Evolutionary conservation across 140 eudicot species (phyloP).

Genomic region (Stevia rebaudiana): DNA sequence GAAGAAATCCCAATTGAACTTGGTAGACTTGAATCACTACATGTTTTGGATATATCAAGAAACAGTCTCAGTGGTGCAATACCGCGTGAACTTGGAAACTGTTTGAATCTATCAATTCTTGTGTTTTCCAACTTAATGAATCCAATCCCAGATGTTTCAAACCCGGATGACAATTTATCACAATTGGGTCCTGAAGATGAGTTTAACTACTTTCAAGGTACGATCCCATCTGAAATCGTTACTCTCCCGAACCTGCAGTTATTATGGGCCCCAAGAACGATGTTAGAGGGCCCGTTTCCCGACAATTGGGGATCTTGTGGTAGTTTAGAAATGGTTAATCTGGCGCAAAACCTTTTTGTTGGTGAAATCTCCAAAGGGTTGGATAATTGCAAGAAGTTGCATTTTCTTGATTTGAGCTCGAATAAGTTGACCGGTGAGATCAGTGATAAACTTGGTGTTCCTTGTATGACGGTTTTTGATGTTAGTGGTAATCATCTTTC

Average conservation of each 20-base stretch:
- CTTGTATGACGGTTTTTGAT: conserved; percentile 79
- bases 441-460: conserved; percentile 44
- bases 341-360: conserved; percentile 47
- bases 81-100: conserved; percentile 62
- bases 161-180: conserved; percentile 18
- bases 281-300: conserved; percentile 57
- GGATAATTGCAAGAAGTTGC: conserved; percentile 45
- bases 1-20: conserved; percentile 60
- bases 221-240: conserved; percentile 42
- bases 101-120: conserved; percentile 49
- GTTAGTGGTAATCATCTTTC: conserved; percentile 58
- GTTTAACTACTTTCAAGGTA: conserved; percentile 56
- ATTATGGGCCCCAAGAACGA: conserved; percentile 79
- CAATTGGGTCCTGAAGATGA: conserved; percentile 36
- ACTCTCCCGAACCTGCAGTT: conserved; percentile 55
- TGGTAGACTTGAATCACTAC: conserved; percentile 43
- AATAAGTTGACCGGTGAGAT: conserved; percentile 63
- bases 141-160: conserved; percentile 40
- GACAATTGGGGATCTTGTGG: conserved; percentile 60
- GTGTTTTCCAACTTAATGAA: conserved; percentile 66
- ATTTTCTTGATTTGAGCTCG: conserved; percentile 64
- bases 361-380: conserved; percentile 49
- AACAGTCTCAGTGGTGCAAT: conserved; percentile 66
- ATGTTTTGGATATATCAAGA: conserved; percentile 71
- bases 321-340: conserved; percentile 60